Base-by-base conservation (phyloP, 495 filamentous ascomycete genomes). In the Parmelia sp. region DNA sequence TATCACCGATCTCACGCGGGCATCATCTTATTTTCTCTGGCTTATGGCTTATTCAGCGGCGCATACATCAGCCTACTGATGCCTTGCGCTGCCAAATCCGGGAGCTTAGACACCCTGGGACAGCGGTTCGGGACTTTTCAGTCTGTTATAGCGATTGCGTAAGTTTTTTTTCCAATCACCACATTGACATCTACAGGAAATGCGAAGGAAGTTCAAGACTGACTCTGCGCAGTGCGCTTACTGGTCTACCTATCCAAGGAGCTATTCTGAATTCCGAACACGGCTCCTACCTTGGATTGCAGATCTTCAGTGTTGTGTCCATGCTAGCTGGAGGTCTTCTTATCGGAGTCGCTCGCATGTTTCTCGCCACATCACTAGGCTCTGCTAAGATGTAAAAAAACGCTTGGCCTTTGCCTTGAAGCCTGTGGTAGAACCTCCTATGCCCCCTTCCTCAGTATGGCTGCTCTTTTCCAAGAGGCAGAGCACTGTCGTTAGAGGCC, bases 271-370 rank as follows among this genome's bases (percentile, higher is more conserved):
- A 60, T 23, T 37, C 49, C 10, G 60, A 70, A 33, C 19, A 29
- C 10, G 67, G 69, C 0, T 42, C 39, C 17, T 89, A 78, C 68
- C 60, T 76, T 4, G 80, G 82, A 21, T 53, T 87, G 61, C 79
- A 85, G 72, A 75, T 88, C 5, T 90, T 85, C 66, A 77, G 77
- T 33, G 84, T 83, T 11, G 68, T 78, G 14, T 71, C 76, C 33
- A 76, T 83, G 66, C 35, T 77, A 14, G 68, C 66, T 11, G 78
- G 79, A 29, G 71, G 71, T 8, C 31, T 33, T 27, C 17, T 72
- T 3, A 60, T 74, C 27, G 82, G 80, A 63, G 9, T 79, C 9
- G 60, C 72, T 25, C 59, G 59, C 39, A 42, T 42, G 39, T 42
- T 42, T 9, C 3, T 42, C 11, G 39, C 39, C 8, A 11, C 39